Evolutionary conservation across 2,329 filamentous ascomycete species (phyloP), one percentile per base, ranked within the genome.

Genomic region (Aspergillus pseudoglaucus): DNA sequence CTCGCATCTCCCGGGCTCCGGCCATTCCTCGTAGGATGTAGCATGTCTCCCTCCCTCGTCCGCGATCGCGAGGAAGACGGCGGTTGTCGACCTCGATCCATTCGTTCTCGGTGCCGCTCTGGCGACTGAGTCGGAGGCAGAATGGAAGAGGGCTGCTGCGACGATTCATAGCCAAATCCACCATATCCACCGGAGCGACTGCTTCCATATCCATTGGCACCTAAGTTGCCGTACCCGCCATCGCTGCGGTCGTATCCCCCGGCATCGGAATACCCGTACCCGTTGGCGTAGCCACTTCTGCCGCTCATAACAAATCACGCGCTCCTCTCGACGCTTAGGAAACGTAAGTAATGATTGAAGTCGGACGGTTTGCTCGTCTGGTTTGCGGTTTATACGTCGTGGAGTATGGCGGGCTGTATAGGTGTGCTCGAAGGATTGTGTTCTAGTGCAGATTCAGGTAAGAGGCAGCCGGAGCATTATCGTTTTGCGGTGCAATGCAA

Each of bases 101-200:
- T 38, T 48, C 63, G 54, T 47, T 67, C 66, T 44, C 62, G 62
- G 27, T 58, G 58, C 22, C 60, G 58, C 49, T 66, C 62, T 25
- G 65, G 65, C 2, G 66, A 67, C 15, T 60, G 57, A 3, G 50
- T 51, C 8, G 62, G 9, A 5, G 25, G 54, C 1, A 59, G 50
- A 42, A 62, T 17, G n/a, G 59, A 53, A 12, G 63, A 52, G n/a
- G n/a, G n/a, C 40, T 60, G 58, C 45, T 60, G 59, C 27, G 60
- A 51, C 6, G 62, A 42, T 35, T 68, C 67, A 17, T 60, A 50
- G 25, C 67, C 66, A 42, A 74, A 72, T 23, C 71, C 71, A 32
- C 71, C 71, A 48, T 74, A 74, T 20, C 71, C 72, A 39, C 71
- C 71, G 2, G 68, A 60, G 18, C 71, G 67, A 42, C 52, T 49